Evolutionary conservation across 441 rosid genomes (phyloP).

Genomic region (Adansonia madagascariensis): DNA sequence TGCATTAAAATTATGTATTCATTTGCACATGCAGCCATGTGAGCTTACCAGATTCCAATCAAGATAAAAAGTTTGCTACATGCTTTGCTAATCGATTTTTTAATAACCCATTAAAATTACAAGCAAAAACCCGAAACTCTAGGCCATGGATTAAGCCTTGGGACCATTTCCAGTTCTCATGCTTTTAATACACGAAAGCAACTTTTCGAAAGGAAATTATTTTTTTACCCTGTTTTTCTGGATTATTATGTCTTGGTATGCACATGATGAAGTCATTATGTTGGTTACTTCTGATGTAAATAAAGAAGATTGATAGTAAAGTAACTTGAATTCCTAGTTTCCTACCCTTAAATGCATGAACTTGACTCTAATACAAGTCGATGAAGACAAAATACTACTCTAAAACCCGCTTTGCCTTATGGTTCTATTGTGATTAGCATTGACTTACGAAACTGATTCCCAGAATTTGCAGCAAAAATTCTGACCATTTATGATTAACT

Average conservation of each 20-base stretch:
- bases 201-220: not conserved
- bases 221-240: conserved; percentile 17
- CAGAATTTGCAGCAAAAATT: conserved; percentile 22
- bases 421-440: not conserved
- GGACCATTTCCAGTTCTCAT: conserved; percentile 9
- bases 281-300: conserved; percentile 9
- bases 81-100: conserved; percentile 10
- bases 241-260: conserved; percentile 16
- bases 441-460: conserved; percentile 19
- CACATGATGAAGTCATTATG: conserved; percentile 6
- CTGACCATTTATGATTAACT: conserved; percentile 16
- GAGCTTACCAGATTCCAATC: conserved; percentile 23
- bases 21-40: conserved; percentile 44
- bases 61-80: conserved; percentile 23
- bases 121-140: conserved; percentile 15
- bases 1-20: conserved; percentile 27
- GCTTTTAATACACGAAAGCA: not conserved
- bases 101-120: not conserved
- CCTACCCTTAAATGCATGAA: conserved; percentile 12
- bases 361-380: not conserved
- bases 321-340: conserved; percentile 6
- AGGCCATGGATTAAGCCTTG: conserved; percentile 1
- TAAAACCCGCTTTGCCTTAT: not conserved
- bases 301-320: not conserved
- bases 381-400: conserved; percentile 14